Base-by-base conservation (phyloP, 495 filamentous ascomycete genomes). In the Chaetomium tenue region DNA sequence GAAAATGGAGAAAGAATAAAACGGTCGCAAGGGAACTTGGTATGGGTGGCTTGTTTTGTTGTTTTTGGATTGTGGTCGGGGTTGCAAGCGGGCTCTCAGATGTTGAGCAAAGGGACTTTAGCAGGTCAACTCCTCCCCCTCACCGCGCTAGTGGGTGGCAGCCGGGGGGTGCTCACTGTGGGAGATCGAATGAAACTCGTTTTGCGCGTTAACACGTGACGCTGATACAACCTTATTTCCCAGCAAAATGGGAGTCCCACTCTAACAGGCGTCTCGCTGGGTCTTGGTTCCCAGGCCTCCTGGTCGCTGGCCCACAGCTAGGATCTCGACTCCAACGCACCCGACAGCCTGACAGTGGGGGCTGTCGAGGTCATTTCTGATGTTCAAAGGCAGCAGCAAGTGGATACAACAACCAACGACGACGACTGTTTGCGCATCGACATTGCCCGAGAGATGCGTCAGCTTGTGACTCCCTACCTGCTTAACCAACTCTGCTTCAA, bases 21-120 rank as follows among this genome's bases (percentile, higher is more conserved):
- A 61, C 12, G 57, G 58, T 63, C 48, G 67, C 39, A 30, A 47
- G 50, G 53, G 48, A 59, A 63, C 55, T 66, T 33, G 63, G 63
- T 50, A 53, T 50, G 61, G 58, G 50, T 57, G 57, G 39, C 22
- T 67, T 74, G 72, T 69, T 67, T 73, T 74, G 66, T 61, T 74
- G 68, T 71, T 63, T 72, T 72, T 73, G 72, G 61, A 59, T 67
- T 53, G 61, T 53, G 40, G 61, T 68, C 56, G 62, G 25, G 22
- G 52, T 11, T 26, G 44, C 48, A 58, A 57, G 63, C 55, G 66
- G 61, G 70, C 67, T 64, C 63, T 64, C 63, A 68, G 63, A 64
- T 67, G 64, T 65, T 71, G 71, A 62, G 68, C 63, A 66, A 69
- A 74, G 68, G 66, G 70, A 69, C 67, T 63, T 69, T 51, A 42